Base-by-base conservation (phyloP, 352 stramenopile species). In the Phytophthora tubulina region DNA sequence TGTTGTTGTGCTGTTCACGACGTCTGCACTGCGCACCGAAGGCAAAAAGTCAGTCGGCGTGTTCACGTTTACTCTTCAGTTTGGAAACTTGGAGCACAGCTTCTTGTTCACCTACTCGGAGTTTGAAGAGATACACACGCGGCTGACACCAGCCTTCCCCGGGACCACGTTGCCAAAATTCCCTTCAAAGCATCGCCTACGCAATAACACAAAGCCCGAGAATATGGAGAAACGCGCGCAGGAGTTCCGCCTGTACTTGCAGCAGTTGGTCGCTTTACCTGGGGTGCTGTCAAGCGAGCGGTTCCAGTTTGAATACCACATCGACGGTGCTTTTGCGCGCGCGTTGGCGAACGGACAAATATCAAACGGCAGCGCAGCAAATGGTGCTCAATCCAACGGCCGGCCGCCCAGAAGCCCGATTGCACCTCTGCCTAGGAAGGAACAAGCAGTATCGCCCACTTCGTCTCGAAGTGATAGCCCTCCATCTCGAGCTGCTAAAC, bases 191-290 rank as follows among this genome's bases (percentile, higher is more conserved):
- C 87, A 96, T 49, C 73, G 78, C 15, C 64, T 90, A 15, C 87
- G 86, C 32, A 95, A 94, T 70, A 91, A 90, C 55, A 90, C 73
- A 13, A 96, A 96, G 58, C 83, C 87, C 0, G 89, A 96, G 30
- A 94, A 94, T 42, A 92, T 96, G 84, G 78, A 91, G 64, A 96
- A 94, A 73, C 86, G 89, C n/a, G 89, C 82, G 2, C 81, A 92
- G 51, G 89, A 96, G 54, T 86, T 95, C 36, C 73, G 88, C 17
- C 59, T 88, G 52, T 96, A 96, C 48, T 81, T 96, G 32, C 78
- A 93, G 57, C 77, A 90, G 30, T 69, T 96, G 6, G 70, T 95
- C 6, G 64, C 73, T 0, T 67, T 88, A 3, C 73, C 82, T 0
- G 71, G 67, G 2, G 72, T 96, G 27, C 46, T 92, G 13, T 73